Evolutionary conservation across 2,329 filamentous ascomycete genomes (phyloP).

Genomic region (Achaetomium macrosporum): DNA sequence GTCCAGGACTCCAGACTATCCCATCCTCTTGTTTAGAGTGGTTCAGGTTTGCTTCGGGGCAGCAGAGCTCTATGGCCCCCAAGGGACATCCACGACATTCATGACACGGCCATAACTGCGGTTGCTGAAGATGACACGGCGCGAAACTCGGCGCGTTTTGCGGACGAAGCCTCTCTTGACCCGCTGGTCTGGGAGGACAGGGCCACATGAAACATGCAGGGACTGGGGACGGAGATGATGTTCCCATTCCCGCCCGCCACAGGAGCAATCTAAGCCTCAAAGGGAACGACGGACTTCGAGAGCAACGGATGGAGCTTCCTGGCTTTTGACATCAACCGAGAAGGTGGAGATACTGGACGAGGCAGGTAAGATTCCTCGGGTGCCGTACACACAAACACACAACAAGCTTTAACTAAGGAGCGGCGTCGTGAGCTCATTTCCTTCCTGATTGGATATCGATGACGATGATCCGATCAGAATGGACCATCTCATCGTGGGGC

Average conservation of each 20-base stretch:
- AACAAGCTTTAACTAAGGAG: neutral
- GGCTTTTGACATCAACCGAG: neutral
- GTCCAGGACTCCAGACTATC: too few species aligned
- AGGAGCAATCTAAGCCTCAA: neutral
- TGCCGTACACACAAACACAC: neutral
- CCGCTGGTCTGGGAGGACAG: constrained; percentile 3
- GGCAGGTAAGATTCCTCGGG: neutral
- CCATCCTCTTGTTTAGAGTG: too few species aligned
- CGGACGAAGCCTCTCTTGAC: neutral
- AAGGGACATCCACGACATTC: too few species aligned
- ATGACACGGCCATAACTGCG: too few species aligned
- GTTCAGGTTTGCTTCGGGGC: too few species aligned
- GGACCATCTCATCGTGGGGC: neutral
- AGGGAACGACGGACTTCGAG: neutral
- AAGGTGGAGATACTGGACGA: neutral
- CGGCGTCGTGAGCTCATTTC: too few species aligned
- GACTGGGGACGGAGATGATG: neutral
- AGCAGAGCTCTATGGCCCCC: too few species aligned
- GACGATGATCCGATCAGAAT: neutral
- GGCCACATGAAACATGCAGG: constrained; percentile 1
- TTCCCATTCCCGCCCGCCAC: neutral
- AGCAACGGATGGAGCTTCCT: neutral
- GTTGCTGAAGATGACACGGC: neutral
- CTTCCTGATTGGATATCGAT: neutral
- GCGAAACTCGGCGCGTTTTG: neutral